These are phyloP conservation scores for Shiraia bambusicola DNA, from an alignment of 2,329 filamentous ascomycete genomes.

Conservation along the genomic window DNA sequence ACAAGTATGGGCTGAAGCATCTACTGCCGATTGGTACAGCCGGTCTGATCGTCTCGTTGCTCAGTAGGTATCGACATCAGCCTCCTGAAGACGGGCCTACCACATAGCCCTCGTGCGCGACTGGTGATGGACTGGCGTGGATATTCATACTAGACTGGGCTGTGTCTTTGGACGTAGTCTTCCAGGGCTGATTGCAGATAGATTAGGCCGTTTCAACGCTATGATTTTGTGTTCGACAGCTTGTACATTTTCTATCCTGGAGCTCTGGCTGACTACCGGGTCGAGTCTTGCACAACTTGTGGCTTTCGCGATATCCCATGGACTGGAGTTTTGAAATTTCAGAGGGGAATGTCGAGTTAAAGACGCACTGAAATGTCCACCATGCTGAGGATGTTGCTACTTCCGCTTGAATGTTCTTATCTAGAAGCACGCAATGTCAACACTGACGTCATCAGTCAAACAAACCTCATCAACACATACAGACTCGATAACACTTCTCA, in stretches of 20 bases:
- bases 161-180: constrained; percentile 34
- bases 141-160: constrained; percentile 41
- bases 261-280: constrained; percentile 6
- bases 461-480: neutral
- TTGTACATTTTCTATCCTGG: constrained; percentile 24
- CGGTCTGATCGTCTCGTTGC: constrained; percentile 1
- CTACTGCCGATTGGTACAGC: neutral
- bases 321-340: constrained; percentile 25
- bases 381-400: too few species aligned
- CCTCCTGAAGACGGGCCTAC: constrained; percentile 9
- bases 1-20: constrained; percentile 2
- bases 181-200: constrained; percentile 32
- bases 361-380: too few species aligned
- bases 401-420: constrained; percentile 4
- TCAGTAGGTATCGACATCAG: constrained; percentile 3
- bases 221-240: constrained; percentile 18
- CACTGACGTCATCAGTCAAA: constrained; percentile 1
- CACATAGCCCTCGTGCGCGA: neutral
- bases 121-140: constrained; percentile 1
- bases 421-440: constrained; percentile 4
- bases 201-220: constrained; percentile 33
- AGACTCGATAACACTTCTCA: neutral
- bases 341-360: too few species aligned
- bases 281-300: constrained; percentile 26
- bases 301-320: constrained; percentile 39